A percentile compares a stretch with the other conserved stretches of the same genome.
Conservation (phyloP, 1,284 basidiomycete genomes). For the Puccinia hordei region DNA sequence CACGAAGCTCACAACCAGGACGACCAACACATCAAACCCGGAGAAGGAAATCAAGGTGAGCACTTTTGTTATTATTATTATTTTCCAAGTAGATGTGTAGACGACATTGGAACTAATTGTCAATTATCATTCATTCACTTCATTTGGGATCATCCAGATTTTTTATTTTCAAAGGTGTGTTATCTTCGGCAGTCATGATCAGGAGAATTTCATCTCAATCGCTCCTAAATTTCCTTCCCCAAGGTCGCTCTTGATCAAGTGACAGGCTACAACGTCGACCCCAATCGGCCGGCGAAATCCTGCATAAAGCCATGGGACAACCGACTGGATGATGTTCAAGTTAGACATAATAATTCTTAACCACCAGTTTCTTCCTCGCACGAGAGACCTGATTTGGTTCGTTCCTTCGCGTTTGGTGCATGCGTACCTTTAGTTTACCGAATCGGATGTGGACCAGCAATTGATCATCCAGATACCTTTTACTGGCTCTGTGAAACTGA, state of each 20-base stretch:
- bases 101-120: neutral
- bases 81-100: neutral
- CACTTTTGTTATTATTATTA: neutral
- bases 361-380: neutral
- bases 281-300: slow-evolving; percentile 30
- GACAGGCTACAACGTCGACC: slow-evolving; percentile 22
- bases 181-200: neutral
- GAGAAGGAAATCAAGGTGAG: slow-evolving; percentile 43
- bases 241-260: slow-evolving; percentile 29
- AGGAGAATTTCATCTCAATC: neutral
- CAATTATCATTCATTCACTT: neutral
- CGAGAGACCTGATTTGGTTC: neutral
- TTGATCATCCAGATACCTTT: slow-evolving; percentile 73
- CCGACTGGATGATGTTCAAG: slow-evolving; percentile 19
- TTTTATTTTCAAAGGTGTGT: slow-evolving; percentile 32
- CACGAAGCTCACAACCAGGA: slow-evolving; percentile 25
- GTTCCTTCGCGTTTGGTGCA: neutral
- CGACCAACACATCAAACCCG: slow-evolving; percentile 33
- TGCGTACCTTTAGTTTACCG: slow-evolving; percentile 66
- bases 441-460: slow-evolving; percentile 80
- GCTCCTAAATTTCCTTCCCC: too few relatives aligned
- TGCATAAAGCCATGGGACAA: slow-evolving; percentile 42
- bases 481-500: slow-evolving; percentile 74
- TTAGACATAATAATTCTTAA: neutral
- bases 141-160: slow-evolving; percentile 6